Evolutionary conservation across 2,329 filamentous ascomycete genomes (phyloP), one percentile per base, ranked within the genome.

Genomic region (Ceratocystis cacaofunesta): DNA sequence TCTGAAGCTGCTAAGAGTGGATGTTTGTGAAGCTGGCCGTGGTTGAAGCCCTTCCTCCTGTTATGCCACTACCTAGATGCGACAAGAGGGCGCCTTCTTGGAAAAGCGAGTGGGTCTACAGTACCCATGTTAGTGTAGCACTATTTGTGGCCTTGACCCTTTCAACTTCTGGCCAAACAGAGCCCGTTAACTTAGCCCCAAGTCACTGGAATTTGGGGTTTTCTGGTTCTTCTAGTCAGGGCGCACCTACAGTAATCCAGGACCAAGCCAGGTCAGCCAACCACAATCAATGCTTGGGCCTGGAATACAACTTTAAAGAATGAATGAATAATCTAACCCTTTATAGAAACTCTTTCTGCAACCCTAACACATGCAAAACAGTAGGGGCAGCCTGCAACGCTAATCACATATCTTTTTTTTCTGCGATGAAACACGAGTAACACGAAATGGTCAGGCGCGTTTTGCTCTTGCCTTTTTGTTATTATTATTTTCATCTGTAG

Each of bases 11-110:
- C 19, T n/a, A n/a, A 36, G 32, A 15, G 22, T 43, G 25, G 32
- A n/a, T 52, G 44, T 41, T 44, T 30, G 19, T 64, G 62, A 64
- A 32, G 62, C 62, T 48, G 12, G 43, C 28, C 17, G 25, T 30
- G 46, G 55, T 19, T 41, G 36, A 41, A 41, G 36, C 36, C 10
- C 36, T 41, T 41, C 64, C 64, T 66, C 58, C 64, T 66, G 64
- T 66, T 44, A 66, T 44, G 60, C 55, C 64, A 25, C 58, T 66
- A 66, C 58, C 22, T 66, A n/a, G 10, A 30, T 52, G 62, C 30
- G 46, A 66, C 60, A 66, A 55, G 36, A 41, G 36, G 36, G 36
- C 36, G 36, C 36, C 36, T 41, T 41, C 10, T 41, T 22, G 28
- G 28, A 55, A 25, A 10, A 22, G 15, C 4, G 25, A 5, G 19